phyloP scores from a whole-genome alignment of 768 basidiomycete genomes.

The Termitomyces sp. region DNA sequence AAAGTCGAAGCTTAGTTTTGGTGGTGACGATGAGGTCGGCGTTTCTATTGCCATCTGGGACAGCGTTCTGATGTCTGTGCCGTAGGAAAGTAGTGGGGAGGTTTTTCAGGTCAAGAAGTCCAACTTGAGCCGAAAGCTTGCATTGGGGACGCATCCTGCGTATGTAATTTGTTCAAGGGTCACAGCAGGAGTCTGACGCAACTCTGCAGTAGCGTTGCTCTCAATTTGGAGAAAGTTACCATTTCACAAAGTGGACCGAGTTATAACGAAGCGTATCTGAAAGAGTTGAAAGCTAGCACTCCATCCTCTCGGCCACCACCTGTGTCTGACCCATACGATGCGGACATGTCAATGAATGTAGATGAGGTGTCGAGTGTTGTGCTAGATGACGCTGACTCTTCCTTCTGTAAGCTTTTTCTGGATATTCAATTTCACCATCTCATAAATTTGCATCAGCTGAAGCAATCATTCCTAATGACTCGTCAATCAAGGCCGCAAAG shows the following conservation, averaged over 20 bases:
- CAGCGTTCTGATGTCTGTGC: conserved; percentile 22
- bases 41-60: conserved; percentile 13
- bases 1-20: conserved; percentile 75
- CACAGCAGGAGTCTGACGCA: conserved; percentile 5
- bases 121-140: conserved; percentile 61
- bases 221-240: conserved; percentile 50
- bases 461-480: conserved; percentile 61
- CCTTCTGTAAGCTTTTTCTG: conserved; percentile 22
- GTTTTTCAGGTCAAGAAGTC: conserved; percentile 81
- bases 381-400: conserved; percentile 22
- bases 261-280: conserved; percentile 71
- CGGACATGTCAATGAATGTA: conserved; percentile 44
- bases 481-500: conserved; percentile 67
- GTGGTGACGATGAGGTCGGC: conserved; percentile 55
- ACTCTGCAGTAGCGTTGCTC: conserved; percentile 34
- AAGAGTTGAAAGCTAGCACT: conserved; percentile 76
- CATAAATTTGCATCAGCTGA: conserved; percentile 20
- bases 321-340: conserved; percentile 40
- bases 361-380: conserved; percentile 34
- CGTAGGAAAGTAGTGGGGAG: conserved; percentile 54
- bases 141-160: conserved; percentile 52
- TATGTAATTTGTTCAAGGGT: conserved; percentile 21
- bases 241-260: conserved; percentile 53
- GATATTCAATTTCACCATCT: background rate
- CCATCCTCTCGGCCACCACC: conserved; percentile 45